These are phyloP conservation scores for Neonectria punicea DNA, from an alignment of 2,329 filamentous ascomycete species.

Conservation along the genomic window DNA sequence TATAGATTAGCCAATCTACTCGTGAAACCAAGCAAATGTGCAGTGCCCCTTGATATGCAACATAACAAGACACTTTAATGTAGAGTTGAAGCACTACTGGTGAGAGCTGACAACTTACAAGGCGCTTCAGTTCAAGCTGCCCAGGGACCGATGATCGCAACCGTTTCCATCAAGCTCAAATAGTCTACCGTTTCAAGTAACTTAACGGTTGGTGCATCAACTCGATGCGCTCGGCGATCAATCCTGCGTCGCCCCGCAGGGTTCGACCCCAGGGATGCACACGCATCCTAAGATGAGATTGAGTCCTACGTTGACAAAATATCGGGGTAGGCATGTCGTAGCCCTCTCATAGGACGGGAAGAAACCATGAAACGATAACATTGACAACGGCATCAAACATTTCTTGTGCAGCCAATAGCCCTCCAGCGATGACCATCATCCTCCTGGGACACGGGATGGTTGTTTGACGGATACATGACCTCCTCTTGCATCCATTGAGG, in stretches of 20 bases:
- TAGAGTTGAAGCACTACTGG: neutral
- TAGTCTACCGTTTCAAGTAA: neutral
- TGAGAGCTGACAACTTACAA: neutral
- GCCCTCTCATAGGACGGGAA: neutral
- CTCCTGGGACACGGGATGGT: slow-evolving; percentile 9
- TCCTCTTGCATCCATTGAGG: neutral
- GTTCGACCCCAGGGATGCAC: neutral
- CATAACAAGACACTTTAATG: neutral
- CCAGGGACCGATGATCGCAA: neutral
- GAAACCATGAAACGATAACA: neutral
- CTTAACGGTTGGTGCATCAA: slow-evolving; percentile 6
- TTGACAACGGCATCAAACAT: slow-evolving; percentile 8
- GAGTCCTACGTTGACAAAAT: neutral
- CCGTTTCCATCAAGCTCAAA: neutral
- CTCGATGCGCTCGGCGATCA: neutral
- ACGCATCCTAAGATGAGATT: neutral
- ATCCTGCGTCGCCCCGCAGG: neutral
- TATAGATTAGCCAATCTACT: neutral
- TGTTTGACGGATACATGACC: slow-evolving; percentile 6
- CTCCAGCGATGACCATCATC: slow-evolving; percentile 16
- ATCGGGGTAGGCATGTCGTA: neutral
- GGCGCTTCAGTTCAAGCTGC: neutral
- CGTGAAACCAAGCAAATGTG: neutral
- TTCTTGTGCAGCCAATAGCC: slow-evolving; percentile 4
- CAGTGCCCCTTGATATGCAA: neutral